phyloP scores from a whole-genome alignment of 495 filamentous ascomycete genomes.

The Tuber calosporum region DNA sequence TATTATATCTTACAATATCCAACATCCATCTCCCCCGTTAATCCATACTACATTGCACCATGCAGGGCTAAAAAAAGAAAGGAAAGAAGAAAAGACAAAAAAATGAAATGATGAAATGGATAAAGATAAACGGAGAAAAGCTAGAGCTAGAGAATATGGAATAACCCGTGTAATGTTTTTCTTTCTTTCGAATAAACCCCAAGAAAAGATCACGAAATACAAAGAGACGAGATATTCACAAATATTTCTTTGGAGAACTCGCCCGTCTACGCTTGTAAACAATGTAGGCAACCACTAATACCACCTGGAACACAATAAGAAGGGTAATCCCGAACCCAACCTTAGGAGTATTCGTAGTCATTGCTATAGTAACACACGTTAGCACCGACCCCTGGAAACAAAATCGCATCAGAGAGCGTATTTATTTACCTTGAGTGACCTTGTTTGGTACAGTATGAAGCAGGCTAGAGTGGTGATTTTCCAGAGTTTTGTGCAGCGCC shows the following conservation, averaged over 20 bases:
- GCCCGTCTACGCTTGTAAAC: slow-evolving; percentile 73
- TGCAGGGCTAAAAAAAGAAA: background rate
- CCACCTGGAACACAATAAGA: slow-evolving; percentile 66
- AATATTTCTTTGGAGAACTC: slow-evolving; percentile 81
- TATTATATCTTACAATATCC: background rate
- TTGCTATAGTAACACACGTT: slow-evolving; percentile 45
- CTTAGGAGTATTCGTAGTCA: slow-evolving; percentile 54
- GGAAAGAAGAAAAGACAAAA: background rate
- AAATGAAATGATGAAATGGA: background rate
- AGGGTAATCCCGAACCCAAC: slow-evolving; percentile 68
- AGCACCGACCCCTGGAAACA: slow-evolving; percentile 15
- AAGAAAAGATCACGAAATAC: background rate
- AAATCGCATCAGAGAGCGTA: slow-evolving; percentile 23
- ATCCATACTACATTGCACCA: background rate
- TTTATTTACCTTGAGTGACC: slow-evolving; percentile 36
- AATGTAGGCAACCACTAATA: slow-evolving; percentile 62
- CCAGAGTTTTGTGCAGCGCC: slow-evolving; percentile 63
- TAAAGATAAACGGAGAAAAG: background rate
- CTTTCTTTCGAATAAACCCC: background rate
- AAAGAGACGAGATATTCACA: slow-evolving; percentile 48
- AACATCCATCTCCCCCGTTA: slow-evolving; percentile 4
- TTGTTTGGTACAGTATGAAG: slow-evolving; percentile 37
- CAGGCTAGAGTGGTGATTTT: slow-evolving; percentile 55
- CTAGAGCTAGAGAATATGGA: background rate
- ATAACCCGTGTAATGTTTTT: slow-evolving; percentile 6